Evolutionary conservation across 805 yeast species (phyloP).

Genomic region (Wickerhamomyces bovis): DNA sequence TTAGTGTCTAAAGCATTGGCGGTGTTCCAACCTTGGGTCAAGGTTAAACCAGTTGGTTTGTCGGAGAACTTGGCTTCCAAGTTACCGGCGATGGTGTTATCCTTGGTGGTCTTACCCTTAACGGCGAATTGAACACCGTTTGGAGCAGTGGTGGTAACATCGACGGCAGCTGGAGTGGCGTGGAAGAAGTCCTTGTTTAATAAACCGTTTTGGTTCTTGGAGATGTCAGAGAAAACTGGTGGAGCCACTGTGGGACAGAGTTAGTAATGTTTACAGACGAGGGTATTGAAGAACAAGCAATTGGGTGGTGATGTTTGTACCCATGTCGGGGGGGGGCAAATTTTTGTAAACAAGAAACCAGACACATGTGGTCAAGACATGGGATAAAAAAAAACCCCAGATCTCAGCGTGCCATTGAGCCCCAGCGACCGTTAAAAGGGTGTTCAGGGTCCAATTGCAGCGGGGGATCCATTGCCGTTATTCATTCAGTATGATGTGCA

Average conservation of each 20-base stretch:
- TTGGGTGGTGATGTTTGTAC: too few relatives aligned
- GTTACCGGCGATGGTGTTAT: conserved; percentile 78
- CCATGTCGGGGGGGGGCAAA: neutral
- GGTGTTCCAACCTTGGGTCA: conserved; percentile 98
- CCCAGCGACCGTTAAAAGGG: neutral
- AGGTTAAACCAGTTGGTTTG: conserved; percentile 84
- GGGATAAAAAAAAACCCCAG: neutral
- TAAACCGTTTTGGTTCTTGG: conserved; percentile 87
- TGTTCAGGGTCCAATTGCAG: neutral
- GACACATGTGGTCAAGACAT: neutral
- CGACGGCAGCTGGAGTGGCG: conserved; percentile 78
- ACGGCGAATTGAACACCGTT: conserved; percentile 93
- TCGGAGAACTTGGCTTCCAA: conserved; percentile 90
- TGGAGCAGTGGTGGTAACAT: conserved; percentile 89
- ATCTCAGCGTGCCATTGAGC: neutral
- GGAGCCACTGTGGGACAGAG: conserved; percentile 51
- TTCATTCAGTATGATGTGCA: neutral
- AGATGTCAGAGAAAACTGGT: conserved; percentile 88
- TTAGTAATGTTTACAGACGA: neutral
- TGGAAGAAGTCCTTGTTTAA: conserved; percentile 92
- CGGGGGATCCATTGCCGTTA: neutral
- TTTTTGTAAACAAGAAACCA: neutral
- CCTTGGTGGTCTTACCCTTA: conserved; percentile 81
- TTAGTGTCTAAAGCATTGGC: conserved; percentile 88
- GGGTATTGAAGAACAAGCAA: too few relatives aligned